Evolutionary conservation across 106 monocot genomes (phyloP).

Genomic region (Triglochin maritima): DNA sequence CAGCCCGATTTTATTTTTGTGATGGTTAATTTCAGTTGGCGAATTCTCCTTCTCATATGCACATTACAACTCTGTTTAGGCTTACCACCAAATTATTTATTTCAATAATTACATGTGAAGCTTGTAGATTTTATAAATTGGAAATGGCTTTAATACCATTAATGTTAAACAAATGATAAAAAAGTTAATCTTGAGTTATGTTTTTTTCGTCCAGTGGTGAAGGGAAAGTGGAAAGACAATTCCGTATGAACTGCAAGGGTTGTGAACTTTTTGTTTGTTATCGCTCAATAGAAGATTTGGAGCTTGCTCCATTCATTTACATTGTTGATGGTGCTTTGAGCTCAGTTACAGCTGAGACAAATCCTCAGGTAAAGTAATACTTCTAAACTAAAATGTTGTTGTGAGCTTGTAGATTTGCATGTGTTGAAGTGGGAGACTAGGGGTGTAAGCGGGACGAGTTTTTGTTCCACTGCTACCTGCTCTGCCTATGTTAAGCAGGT

Average conservation of each 20-base stretch:
- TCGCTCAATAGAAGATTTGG: conserved; percentile 74
- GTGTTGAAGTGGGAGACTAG: background rate
- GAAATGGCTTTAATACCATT: too few relatives aligned
- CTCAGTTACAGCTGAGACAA: conserved; percentile 88
- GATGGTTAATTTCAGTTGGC: too few relatives aligned
- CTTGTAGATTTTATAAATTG: too few relatives aligned
- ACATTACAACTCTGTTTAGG: too few relatives aligned
- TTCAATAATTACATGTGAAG: too few relatives aligned
- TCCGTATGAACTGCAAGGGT: conserved; percentile 77
- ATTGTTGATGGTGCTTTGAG: conserved; percentile 95
- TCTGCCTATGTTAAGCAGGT: too few relatives aligned
- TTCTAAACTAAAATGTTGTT: background rate
- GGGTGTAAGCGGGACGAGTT: too few relatives aligned
- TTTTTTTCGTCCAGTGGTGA: conserved; percentile 56
- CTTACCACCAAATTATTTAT: too few relatives aligned
- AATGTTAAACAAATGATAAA: too few relatives aligned
- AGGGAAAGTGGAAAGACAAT: conserved; percentile 89
- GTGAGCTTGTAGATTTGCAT: background rate
- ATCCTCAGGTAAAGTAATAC: conserved; percentile 52
- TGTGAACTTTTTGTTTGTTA: conserved; percentile 98
- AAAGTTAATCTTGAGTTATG: background rate
- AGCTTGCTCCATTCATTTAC: conserved; percentile 70
- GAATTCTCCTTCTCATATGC: too few relatives aligned
- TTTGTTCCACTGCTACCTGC: too few relatives aligned
- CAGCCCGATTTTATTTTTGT: too few relatives aligned